These are phyloP conservation scores for Phytophthora kernoviae DNA, from an alignment of 352 stramenopile genomes.

Conservation along the genomic window DNA sequence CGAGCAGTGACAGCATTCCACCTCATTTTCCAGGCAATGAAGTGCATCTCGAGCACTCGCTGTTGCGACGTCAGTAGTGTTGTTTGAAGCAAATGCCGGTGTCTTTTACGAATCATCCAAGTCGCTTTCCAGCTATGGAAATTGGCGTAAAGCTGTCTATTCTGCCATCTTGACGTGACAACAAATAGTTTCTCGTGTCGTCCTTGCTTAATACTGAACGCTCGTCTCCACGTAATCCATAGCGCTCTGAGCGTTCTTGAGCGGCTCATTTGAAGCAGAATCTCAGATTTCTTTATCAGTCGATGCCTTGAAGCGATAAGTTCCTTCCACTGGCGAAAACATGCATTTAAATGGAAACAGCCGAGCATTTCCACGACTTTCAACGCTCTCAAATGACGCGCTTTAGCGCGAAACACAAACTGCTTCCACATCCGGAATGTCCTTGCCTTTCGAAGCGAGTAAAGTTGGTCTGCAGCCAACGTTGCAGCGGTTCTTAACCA, in stretches of 20 bases:
- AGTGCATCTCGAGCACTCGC: constrained; percentile 21
- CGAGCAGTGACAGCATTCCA: background rate
- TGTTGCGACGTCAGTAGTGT: constrained; percentile 17
- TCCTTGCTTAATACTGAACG: constrained; percentile 12
- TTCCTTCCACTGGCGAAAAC: constrained; percentile 29
- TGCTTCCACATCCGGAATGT: constrained; percentile 31
- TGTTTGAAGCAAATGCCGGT: constrained; percentile 27
- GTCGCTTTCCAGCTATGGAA: constrained; percentile 45
- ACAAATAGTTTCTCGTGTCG: constrained; percentile 19
- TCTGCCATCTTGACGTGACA: constrained; percentile 33
- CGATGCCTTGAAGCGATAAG: constrained; percentile 3
- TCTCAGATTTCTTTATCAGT: background rate
- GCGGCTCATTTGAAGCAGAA: background rate
- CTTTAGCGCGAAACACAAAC: constrained; percentile 3
- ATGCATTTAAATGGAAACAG: constrained; percentile 7
- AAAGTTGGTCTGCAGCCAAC: constrained; percentile 20
- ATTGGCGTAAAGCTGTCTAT: constrained; percentile 19
- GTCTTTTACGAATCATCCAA: constrained; percentile 34
- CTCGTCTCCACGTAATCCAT: constrained; percentile 29
- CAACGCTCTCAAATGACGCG: background rate
- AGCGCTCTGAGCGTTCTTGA: background rate
- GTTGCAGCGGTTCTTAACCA: constrained; percentile 6
- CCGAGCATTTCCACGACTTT: constrained; percentile 15
- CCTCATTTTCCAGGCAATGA: constrained; percentile 30
- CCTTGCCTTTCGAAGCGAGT: constrained; percentile 6